Evolutionary conservation across 306 rosid species (phyloP).

Genomic region (Acacia crassicarpa): DNA sequence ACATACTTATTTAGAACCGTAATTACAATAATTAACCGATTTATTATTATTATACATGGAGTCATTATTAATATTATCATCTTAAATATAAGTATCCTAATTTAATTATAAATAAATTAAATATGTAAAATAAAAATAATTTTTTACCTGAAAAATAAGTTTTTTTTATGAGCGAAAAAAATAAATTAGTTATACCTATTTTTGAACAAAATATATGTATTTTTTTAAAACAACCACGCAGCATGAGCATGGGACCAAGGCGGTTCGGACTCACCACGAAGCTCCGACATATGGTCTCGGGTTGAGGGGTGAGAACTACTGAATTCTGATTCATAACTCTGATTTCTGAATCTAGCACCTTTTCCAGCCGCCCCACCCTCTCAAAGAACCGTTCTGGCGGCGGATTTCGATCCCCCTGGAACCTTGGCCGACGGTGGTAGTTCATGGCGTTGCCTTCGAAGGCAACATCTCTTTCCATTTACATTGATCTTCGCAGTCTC

Average conservation of each 20-base stretch:
- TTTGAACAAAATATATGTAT: too few species aligned
- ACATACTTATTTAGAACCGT: too few species aligned
- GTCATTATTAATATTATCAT: too few species aligned
- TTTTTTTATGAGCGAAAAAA: too few species aligned
- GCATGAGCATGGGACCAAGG: not conserved
- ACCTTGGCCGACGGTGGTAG: not conserved
- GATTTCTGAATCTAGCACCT: not conserved
- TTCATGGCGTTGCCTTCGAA: conserved; percentile 16
- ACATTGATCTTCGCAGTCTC: not conserved
- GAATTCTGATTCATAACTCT: not conserved
- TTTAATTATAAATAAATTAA: too few species aligned
- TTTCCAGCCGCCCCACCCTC: not conserved
- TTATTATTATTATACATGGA: too few species aligned
- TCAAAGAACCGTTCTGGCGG: not conserved
- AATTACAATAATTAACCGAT: too few species aligned
- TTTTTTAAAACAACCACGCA: not conserved
- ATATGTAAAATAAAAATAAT: too few species aligned
- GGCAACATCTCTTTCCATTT: not conserved
- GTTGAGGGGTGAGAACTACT: not conserved
- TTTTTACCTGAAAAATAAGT: too few species aligned
- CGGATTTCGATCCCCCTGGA: not conserved
- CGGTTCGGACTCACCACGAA: not conserved
- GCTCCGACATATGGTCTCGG: not conserved
- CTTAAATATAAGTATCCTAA: too few species aligned
- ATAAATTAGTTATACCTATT: too few species aligned